Percentiles rank a stretch among this genome's conserved stretches.
Evolutionary conservation across 1,139 yeast genomes (phyloP).

Genomic region (Debaryomyces subglobosus): DNA sequence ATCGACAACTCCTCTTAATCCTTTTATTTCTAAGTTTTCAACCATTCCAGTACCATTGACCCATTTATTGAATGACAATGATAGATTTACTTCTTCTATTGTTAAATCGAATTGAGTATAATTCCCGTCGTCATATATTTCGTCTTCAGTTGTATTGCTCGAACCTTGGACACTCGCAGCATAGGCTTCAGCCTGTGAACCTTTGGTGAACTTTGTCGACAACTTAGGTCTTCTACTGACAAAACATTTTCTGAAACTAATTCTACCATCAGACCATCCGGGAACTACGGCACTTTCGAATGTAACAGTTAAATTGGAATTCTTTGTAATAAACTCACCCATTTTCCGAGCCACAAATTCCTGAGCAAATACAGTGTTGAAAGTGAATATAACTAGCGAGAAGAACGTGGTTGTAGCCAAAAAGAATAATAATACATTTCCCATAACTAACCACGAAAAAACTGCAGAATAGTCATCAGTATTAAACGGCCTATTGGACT

Average conservation of each 20-base stretch:
- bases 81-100: slow-evolving; percentile 80
- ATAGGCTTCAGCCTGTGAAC: slow-evolving; percentile 72
- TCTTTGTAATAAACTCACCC: slow-evolving; percentile 82
- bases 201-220: slow-evolving; percentile 58
- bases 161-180: slow-evolving; percentile 39
- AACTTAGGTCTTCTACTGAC: slow-evolving; percentile 80
- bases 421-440: slow-evolving; percentile 76
- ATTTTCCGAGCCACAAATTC: slow-evolving; percentile 80
- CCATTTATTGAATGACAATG: slow-evolving; percentile 84
- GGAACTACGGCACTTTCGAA: slow-evolving; percentile 96
- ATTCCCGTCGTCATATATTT: slow-evolving; percentile 78
- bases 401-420: slow-evolving; percentile 90
- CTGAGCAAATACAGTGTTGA: slow-evolving; percentile 88
- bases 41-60: slow-evolving; percentile 86
- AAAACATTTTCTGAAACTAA: slow-evolving; percentile 81
- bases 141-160: slow-evolving; percentile 25
- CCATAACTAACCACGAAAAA: slow-evolving; percentile 87
- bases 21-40: slow-evolving; percentile 79
- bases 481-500: slow-evolving; percentile 66
- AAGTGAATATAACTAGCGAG: slow-evolving; percentile 72
- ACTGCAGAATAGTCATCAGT: slow-evolving; percentile 89
- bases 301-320: slow-evolving; percentile 82
- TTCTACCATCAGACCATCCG: slow-evolving; percentile 88
- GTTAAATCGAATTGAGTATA: slow-evolving; percentile 94
- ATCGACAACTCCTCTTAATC: slow-evolving; percentile 89